Percentiles rank a stretch among this genome's conserved stretches.
Conservation (phyloP, 108 stramenopile species). For the Cylindrotheca closterium region DNA sequence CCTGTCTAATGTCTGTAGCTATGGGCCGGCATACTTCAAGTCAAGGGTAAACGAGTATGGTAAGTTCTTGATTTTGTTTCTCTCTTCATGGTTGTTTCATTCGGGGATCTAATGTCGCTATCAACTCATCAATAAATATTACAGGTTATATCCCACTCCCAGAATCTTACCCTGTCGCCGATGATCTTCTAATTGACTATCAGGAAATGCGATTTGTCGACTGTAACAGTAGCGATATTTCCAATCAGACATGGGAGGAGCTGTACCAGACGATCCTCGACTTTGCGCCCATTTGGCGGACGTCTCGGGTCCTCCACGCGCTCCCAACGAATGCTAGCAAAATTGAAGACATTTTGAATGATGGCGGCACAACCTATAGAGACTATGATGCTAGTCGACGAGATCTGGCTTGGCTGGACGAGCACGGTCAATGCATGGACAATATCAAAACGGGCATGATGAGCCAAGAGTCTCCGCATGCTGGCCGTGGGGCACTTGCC, state of each 20-base stretch:
- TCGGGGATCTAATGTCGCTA: neutral
- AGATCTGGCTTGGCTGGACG: slow-evolving; percentile 54
- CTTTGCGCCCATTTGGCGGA: slow-evolving; percentile 4
- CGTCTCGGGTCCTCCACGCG: slow-evolving; percentile 33
- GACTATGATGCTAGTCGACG: slow-evolving; percentile 25
- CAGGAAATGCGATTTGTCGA: neutral
- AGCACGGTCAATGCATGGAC: slow-evolving; percentile 68
- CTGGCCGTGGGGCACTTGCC: slow-evolving; percentile 83
- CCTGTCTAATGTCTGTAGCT: no score
- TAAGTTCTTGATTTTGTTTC: neutral
- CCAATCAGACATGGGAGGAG: slow-evolving; percentile 14
- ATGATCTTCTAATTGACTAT: slow-evolving; percentile 8
- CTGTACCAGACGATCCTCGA: slow-evolving; percentile 11
- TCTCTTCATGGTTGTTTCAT: neutral
- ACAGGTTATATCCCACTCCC: slow-evolving; percentile 31
- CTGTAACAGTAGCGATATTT: neutral
- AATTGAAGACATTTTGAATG: slow-evolving; percentile 13
- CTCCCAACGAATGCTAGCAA: slow-evolving; percentile 12
- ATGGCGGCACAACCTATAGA: slow-evolving; percentile 22
- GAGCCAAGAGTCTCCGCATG: slow-evolving; percentile 50
- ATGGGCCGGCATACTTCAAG: slow-evolving; percentile 27
- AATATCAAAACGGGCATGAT: slow-evolving; percentile 30
- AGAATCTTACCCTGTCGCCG: slow-evolving; percentile 10
- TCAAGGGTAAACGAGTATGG: slow-evolving; percentile 8
- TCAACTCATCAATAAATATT: neutral